These are phyloP conservation scores for Saitozyma sp. DNA, from an alignment of 768 basidiomycete genomes.

Conservation along the genomic window DNA sequence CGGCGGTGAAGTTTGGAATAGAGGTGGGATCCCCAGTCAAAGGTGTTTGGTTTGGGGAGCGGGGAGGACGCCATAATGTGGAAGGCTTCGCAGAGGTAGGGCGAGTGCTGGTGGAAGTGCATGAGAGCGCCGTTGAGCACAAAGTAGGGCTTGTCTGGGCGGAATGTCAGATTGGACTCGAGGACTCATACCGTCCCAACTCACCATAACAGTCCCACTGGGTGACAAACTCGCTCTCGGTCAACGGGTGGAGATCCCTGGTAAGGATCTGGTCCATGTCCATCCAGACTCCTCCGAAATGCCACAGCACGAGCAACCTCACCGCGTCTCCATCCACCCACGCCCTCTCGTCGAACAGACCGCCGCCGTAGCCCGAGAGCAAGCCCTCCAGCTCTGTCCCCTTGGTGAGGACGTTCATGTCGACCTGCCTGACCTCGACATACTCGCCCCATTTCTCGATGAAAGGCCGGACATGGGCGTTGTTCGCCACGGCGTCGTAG, in stretches of 20 bases:
- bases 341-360: slow-evolving; percentile 70
- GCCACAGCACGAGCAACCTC: slow-evolving; percentile 83
- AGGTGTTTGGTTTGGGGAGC: slow-evolving; percentile 72
- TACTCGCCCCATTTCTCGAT: slow-evolving; percentile 65
- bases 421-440: slow-evolving; percentile 69
- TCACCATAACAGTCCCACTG: slow-evolving; percentile 99
- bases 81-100: slow-evolving; percentile 96
- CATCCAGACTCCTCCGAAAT: slow-evolving; percentile 89
- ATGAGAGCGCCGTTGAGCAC: slow-evolving; percentile 91
- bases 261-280: slow-evolving; percentile 97
- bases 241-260: slow-evolving; percentile 76
- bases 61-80: slow-evolving; percentile 78
- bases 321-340: slow-evolving; percentile 95
- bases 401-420: slow-evolving; percentile 66
- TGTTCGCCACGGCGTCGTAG: slow-evolving; percentile 54
- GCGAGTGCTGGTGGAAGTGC: slow-evolving; percentile 86
- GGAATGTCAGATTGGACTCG: background rate
- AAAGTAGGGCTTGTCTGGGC: slow-evolving; percentile 68
- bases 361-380: slow-evolving; percentile 51
- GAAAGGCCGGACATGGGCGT: slow-evolving; percentile 63
- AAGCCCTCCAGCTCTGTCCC: slow-evolving; percentile 76
- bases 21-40: slow-evolving; percentile 90
- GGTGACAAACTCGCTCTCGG: slow-evolving; percentile 93
- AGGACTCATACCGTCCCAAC: slow-evolving; percentile 5
- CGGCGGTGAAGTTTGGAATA: slow-evolving; percentile 90